A percentile compares a stretch with the other conserved stretches of the same genome.
These are phyloP conservation scores for Tricholoma hemisulphureum DNA, from an alignment of 768 basidiomycete species.

Conservation along the genomic window DNA sequence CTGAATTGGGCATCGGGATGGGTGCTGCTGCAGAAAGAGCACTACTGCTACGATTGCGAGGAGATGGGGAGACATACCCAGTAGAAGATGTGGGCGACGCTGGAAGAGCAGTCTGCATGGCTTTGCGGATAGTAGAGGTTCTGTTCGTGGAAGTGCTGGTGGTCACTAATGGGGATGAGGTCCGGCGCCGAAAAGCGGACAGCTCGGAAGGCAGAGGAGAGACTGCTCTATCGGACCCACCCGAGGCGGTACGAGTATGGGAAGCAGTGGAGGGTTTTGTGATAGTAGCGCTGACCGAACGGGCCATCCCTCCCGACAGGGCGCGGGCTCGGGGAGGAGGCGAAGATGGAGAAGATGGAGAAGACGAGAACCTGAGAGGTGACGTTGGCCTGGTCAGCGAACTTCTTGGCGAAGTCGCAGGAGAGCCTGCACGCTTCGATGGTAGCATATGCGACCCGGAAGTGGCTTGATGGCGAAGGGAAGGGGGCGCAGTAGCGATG, in stretches of 20 bases:
- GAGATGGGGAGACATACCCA: slow-evolving; percentile 30
- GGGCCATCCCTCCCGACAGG: slow-evolving; percentile 32
- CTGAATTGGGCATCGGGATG: slow-evolving; percentile 41
- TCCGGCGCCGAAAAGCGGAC: slow-evolving; percentile 39
- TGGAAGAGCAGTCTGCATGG: slow-evolving; percentile 37
- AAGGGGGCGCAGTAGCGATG: slow-evolving; percentile 79
- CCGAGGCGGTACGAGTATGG: slow-evolving; percentile 42
- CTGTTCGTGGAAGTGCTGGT: slow-evolving; percentile 30
- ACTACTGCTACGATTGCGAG: slow-evolving; percentile 23
- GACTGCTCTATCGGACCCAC: slow-evolving; percentile 30
- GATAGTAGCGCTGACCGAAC: slow-evolving; percentile 42
- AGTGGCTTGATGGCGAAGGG: slow-evolving; percentile 78
- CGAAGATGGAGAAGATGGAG: slow-evolving; percentile 45
- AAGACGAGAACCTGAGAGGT: slow-evolving; percentile 46
- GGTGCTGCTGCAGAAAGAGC: slow-evolving; percentile 30
- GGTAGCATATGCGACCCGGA: slow-evolving; percentile 62
- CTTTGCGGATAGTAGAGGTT: slow-evolving; percentile 36
- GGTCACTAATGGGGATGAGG: slow-evolving; percentile 49
- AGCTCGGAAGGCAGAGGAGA: slow-evolving; percentile 44
- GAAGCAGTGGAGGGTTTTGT: slow-evolving; percentile 22
- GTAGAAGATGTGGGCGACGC: slow-evolving; percentile 36
- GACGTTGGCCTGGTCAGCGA: slow-evolving; percentile 43
- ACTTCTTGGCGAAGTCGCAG: slow-evolving; percentile 38
- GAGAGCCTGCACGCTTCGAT: slow-evolving; percentile 43
- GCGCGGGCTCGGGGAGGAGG: slow-evolving; percentile 34